phyloP scores from a whole-genome alignment of 768 basidiomycete species.

The Rhodosporidiobolus sp. region DNA sequence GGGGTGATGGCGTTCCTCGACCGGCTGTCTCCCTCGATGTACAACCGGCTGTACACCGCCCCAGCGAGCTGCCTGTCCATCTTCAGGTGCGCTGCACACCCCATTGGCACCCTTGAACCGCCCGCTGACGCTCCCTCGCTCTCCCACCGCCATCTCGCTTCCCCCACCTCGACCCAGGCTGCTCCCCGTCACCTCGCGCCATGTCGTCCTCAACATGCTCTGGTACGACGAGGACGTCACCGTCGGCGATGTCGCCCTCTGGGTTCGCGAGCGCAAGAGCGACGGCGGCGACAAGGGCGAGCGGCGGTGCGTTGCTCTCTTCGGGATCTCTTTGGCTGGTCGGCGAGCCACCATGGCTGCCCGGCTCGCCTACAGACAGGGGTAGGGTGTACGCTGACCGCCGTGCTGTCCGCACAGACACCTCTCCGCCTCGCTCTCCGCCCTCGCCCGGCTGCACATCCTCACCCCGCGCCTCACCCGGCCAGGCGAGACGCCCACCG shows the following conservation, averaged over 20 bases:
- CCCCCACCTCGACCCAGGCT: constrained; percentile 55
- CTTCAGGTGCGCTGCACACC: constrained; percentile 61
- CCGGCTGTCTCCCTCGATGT: constrained; percentile 69
- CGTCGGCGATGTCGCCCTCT: constrained; percentile 65
- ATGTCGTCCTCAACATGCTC: constrained; percentile 78
- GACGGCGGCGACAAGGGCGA: constrained; percentile 28
- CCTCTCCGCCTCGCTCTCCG: constrained; percentile 66
- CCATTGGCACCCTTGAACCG: accelerated
- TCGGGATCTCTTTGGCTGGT: background rate
- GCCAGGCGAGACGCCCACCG: background rate
- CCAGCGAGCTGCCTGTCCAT: constrained; percentile 87
- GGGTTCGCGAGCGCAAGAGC: constrained; percentile 56
- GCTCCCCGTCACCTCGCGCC: constrained; percentile 72
- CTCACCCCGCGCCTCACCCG: constrained; percentile 49
- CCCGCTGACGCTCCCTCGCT: background rate
- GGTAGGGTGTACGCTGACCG: background rate
- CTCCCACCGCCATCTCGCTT: background rate
- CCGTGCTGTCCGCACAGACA: constrained; percentile 53
- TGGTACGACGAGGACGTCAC: constrained; percentile 79
- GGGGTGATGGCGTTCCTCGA: constrained; percentile 62
- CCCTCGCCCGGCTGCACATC: constrained; percentile 68
- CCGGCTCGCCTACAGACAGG: no score
- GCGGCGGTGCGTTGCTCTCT: constrained; percentile 22
- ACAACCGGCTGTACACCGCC: constrained; percentile 74
- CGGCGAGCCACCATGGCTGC: background rate